Evolutionary conservation across 768 basidiomycete genomes (phyloP), one percentile per base, ranked within the genome.

Genomic region (Collybiopsis confluens): DNA sequence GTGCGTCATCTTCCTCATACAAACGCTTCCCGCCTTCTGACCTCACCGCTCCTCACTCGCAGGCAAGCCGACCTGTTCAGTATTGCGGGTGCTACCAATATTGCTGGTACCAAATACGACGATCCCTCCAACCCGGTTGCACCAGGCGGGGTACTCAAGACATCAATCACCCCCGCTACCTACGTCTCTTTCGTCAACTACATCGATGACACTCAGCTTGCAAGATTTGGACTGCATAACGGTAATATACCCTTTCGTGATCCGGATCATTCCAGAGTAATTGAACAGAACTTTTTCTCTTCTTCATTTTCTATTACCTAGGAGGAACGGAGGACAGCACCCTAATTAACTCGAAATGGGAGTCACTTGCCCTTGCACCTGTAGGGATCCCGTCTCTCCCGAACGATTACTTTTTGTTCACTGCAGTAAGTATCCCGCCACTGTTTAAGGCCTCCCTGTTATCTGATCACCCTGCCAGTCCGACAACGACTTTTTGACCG

Each of bases 351-450:
- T 77, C 75, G 0, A 88, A 87, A 67, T 88, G 84, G 83, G 86
- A 88, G 61, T 81, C 79, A 1, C 69, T 85, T 13, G 79, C 82
- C 7, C 68, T 87, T 6, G 83, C 79, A 2, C 76, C 84, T 0
- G 75, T 75, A 18, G 62, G 71, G 10, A 82, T 83, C 56, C 65
- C 72, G 1, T 64, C 58, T 1, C 75, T 69, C 64, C 86, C 85
- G 0, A 67, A 87, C 57, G 86, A 88, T 60, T 86, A 78, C 62
- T 87, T 87, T 72, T 65, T 88, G 35, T 83, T 86, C 69, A 79
- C 79, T 11, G 77, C 73, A 4, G 83, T 83, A 61, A 24, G 81
- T 26, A 40, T 44, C 1, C 13, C 11, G 21, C 21, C 20, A 44
- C 13, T 10, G 10, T 21, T 10, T 21, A 21, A 11, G 9, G 3